Base-by-base conservation (phyloP, 805 yeast genomes). In the Ogataea sp. region DNA sequence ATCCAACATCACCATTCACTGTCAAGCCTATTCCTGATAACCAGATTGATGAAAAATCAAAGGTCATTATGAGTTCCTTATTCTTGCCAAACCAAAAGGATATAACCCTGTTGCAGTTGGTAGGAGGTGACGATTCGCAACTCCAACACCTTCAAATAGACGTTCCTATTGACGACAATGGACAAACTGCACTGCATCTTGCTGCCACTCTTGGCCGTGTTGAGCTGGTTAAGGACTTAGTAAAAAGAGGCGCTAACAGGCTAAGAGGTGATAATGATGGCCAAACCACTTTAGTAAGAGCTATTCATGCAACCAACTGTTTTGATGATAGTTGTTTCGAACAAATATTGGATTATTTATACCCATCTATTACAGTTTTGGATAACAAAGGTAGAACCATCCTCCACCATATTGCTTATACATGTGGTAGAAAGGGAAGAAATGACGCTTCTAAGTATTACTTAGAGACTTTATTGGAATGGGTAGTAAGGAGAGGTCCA, bases 181-280 rank as follows among this genome's bases (percentile, higher is more conserved):
- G 97, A 1, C 93, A 93, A 55, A 83, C 96, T 0, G 87, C 96
- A 0, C 68, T 93, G 41, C 99, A 93, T 60, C 85, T 97, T 94
- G 94, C 97, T 3, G 80, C 97, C 14, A 85, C 97, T 0, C 70
- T 93, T 57, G 97, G 95, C 0, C 77, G 86, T 42, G 61, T 80
- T 2, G 65, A 77, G 3, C 68, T 89, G 38, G 90, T 87, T 3
- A 75, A 67, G 33, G 79, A 79, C 30, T 68, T 86, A 14, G 81
- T 93, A 24, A 64, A 72, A 30, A 67, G 71, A 33, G 84, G 86
- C 13, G 80, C 94, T 1, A 72, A 75, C 44, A 70, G 90, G 30
- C 70, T 77, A 8, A 63, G 88, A 30, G 75, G 93, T 33, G 94
- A 90, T 59, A 75, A 75, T 46, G 73, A 73, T 29, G 97, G 97